phyloP scores from a whole-genome alignment of 1,284 basidiomycete genomes.

The Rhodotorula sp. region DNA sequence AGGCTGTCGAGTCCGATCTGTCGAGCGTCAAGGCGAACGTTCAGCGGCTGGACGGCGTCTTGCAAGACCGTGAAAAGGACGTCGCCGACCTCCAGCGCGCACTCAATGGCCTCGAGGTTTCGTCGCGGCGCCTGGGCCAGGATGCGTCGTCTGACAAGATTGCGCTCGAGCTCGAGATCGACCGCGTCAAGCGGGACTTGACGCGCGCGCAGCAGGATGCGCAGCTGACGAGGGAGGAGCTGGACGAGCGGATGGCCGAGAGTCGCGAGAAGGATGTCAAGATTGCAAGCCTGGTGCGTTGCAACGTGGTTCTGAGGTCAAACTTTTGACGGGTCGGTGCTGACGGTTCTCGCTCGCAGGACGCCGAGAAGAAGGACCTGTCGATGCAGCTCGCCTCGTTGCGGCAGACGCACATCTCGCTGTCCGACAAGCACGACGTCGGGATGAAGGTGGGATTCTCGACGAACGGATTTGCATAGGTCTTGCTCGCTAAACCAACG shows the following conservation, averaged over 20 bases:
- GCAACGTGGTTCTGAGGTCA: not conserved
- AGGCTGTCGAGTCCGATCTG: conserved; percentile 47
- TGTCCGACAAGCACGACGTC: conserved; percentile 80
- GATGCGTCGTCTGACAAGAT: conserved; percentile 77
- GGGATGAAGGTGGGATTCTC: conserved; percentile 55
- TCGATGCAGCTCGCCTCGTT: conserved; percentile 72
- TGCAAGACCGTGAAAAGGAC: conserved; percentile 70
- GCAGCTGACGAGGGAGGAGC: conserved; percentile 66
- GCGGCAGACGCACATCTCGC: conserved; percentile 75
- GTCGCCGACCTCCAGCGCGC: conserved; percentile 70
- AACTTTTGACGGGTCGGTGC: too few relatives aligned
- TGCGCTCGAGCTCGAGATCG: conserved; percentile 85
- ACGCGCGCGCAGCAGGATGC: conserved; percentile 78
- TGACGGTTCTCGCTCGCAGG: conserved; percentile 45
- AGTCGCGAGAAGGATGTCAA: conserved; percentile 66
- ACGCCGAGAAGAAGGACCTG: conserved; percentile 74
- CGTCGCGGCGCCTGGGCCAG: conserved; percentile 69
- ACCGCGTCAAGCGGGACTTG: conserved; percentile 80
- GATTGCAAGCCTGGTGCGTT: conserved; percentile 63
- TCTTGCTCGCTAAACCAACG: too few relatives aligned
- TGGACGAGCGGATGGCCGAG: conserved; percentile 65
- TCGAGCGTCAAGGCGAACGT: conserved; percentile 52
- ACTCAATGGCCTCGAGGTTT: conserved; percentile 58
- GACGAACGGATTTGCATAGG: too few relatives aligned
- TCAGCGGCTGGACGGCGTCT: conserved; percentile 56